phyloP scores from a whole-genome alignment of 768 basidiomycete species.

The Neoboletus brunneissimus region DNA sequence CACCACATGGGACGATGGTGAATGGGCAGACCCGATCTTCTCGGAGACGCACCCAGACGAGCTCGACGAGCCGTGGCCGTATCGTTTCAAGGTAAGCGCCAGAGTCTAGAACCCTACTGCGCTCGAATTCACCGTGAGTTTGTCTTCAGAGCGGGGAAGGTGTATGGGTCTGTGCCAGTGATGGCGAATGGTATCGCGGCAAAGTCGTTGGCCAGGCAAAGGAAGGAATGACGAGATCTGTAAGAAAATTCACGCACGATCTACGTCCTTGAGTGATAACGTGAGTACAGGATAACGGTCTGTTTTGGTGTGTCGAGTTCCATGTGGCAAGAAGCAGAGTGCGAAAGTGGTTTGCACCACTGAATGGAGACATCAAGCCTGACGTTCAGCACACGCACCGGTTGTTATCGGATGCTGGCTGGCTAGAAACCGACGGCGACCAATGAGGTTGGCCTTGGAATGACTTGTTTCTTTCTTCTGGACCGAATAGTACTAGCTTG shows the following conservation, averaged over 20 bases:
- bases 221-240: slow-evolving; percentile 46
- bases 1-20: slow-evolving; percentile 25
- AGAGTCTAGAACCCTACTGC: no score
- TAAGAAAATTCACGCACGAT: slow-evolving; percentile 24
- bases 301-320: slow-evolving; percentile 56
- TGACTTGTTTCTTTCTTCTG: background rate
- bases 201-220: slow-evolving; percentile 44
- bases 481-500: background rate
- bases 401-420: slow-evolving; percentile 49
- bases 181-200: slow-evolving; percentile 53
- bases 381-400: slow-evolving; percentile 45
- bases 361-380: slow-evolving; percentile 67
- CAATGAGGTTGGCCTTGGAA: background rate
- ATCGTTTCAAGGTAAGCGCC: slow-evolving; percentile 44
- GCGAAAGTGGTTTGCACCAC: slow-evolving; percentile 60
- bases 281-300: slow-evolving; percentile 42
- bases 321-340: slow-evolving; percentile 33
- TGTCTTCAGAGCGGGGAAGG: slow-evolving; percentile 39
- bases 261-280: background rate
- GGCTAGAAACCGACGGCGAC: slow-evolving; percentile 31
- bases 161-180: slow-evolving; percentile 52
- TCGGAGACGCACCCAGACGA: slow-evolving; percentile 35
- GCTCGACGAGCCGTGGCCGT: slow-evolving; percentile 51
- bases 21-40: slow-evolving; percentile 17
- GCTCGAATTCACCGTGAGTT: background rate